Percentiles rank a stretch among this genome's conserved stretches.
These are phyloP conservation scores for Schizopora paradoxa DNA, from an alignment of 1,284 basidiomycete species.

Conservation along the genomic window DNA sequence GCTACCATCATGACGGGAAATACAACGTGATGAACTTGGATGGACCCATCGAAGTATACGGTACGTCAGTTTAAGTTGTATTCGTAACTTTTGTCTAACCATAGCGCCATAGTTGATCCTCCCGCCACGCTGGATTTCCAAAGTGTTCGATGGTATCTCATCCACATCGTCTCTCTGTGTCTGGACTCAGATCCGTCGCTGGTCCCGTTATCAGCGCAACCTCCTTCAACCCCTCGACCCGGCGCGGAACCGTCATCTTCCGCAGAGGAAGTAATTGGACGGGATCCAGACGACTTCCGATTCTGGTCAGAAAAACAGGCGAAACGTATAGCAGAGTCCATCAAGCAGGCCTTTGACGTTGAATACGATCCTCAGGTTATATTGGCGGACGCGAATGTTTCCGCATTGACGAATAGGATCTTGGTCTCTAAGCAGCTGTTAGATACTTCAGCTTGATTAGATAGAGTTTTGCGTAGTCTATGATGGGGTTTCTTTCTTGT, in stretches of 20 bases:
- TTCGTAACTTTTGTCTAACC: slow-evolving; percentile 11
- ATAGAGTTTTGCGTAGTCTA: too few species aligned
- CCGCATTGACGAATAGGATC: slow-evolving; percentile 76
- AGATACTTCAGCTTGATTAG: too few species aligned
- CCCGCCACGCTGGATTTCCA: slow-evolving; percentile 57
- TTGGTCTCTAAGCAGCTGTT: slow-evolving; percentile 75
- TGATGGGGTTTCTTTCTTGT: too few species aligned
- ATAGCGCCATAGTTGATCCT: slow-evolving; percentile 50
- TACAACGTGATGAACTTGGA: slow-evolving; percentile 90
- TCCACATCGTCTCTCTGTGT: slow-evolving; percentile 79
- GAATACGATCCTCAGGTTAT: slow-evolving; percentile 89
- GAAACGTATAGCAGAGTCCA: slow-evolving; percentile 73
- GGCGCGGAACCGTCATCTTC: slow-evolving; percentile 15
- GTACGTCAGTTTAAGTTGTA: slow-evolving; percentile 39
- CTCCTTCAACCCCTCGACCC: slow-evolving; percentile 23
- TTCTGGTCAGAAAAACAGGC: slow-evolving; percentile 93
- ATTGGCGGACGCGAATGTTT: slow-evolving; percentile 89
- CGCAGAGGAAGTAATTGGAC: slow-evolving; percentile 34
- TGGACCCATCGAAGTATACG: slow-evolving; percentile 83
- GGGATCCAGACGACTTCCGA: slow-evolving; percentile 87
- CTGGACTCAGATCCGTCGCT: slow-evolving; percentile 81
- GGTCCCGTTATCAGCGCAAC: slow-evolving; percentile 66
- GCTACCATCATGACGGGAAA: slow-evolving; percentile 90
- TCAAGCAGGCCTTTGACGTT: slow-evolving; percentile 79
- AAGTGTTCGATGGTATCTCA: slow-evolving; percentile 60